Evolutionary conservation across 1,284 basidiomycete genomes (phyloP).

Genomic region (Ustilago trichophora): DNA sequence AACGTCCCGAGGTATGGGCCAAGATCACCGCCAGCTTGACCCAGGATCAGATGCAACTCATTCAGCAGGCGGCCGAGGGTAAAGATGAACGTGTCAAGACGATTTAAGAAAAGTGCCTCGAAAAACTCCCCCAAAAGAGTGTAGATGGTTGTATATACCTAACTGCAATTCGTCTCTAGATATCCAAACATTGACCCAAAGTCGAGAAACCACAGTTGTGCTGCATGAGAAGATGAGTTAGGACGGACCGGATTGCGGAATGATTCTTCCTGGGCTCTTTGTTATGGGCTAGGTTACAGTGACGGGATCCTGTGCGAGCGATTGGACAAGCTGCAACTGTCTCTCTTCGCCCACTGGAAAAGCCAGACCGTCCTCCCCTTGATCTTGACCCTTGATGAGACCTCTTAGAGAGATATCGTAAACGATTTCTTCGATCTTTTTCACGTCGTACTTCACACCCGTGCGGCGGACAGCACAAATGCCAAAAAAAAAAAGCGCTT

Average conservation of each 20-base stretch:
- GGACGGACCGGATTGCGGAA: too few relatives aligned
- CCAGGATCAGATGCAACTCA: slow-evolving; percentile 47
- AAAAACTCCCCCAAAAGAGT: too few relatives aligned
- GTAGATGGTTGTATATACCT: too few relatives aligned
- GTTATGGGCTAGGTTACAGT: too few relatives aligned
- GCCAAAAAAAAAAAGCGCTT: too few relatives aligned
- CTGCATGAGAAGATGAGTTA: too few relatives aligned
- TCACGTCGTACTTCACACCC: slow-evolving; percentile 67
- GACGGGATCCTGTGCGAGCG: not conserved
- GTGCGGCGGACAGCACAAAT: not conserved
- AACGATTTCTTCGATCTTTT: slow-evolving; percentile 64
- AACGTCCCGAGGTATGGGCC: slow-evolving; percentile 42
- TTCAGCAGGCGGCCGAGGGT: slow-evolving; percentile 30
- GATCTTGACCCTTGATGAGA: slow-evolving; percentile 19
- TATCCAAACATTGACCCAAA: too few relatives aligned
- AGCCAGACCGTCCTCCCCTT: slow-evolving; percentile 16
- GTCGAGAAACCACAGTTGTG: too few relatives aligned
- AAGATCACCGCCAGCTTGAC: slow-evolving; percentile 26
- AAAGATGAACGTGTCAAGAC: slow-evolving; percentile 42
- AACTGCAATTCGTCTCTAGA: too few relatives aligned
- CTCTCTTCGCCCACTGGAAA: not conserved
- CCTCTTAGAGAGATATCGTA: slow-evolving; percentile 61
- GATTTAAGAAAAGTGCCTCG: slow-evolving; percentile 1
- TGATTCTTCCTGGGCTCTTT: too few relatives aligned
- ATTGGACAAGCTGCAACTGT: slow-evolving; percentile 6